Conservation (phyloP, 1,284 basidiomycete species). For the Cryptococcus floricola region DNA sequence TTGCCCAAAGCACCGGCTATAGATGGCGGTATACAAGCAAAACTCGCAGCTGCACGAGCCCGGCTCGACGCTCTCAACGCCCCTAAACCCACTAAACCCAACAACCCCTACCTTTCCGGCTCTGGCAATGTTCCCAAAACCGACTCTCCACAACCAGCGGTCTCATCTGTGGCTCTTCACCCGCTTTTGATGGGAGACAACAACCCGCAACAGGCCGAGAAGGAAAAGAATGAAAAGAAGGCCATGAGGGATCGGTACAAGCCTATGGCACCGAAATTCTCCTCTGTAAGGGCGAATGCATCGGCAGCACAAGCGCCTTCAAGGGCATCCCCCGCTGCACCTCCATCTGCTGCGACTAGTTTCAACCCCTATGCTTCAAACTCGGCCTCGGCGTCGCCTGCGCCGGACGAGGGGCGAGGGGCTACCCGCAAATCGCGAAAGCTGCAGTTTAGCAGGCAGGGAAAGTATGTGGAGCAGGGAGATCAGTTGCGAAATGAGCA, state of each 20-base stretch:
- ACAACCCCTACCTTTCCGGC: constrained; percentile 34
- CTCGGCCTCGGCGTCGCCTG: constrained; percentile 4
- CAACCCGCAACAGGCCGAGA: constrained; percentile 41
- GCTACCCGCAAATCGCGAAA: constrained; percentile 55
- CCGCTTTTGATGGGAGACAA: constrained; percentile 72
- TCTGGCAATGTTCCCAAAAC: constrained; percentile 6
- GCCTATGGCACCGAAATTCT: constrained; percentile 95
- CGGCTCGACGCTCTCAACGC: constrained; percentile 74
- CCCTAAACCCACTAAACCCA: background rate
- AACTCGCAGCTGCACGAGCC: constrained; percentile 72
- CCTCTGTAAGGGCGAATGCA: constrained; percentile 70
- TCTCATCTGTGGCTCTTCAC: constrained; percentile 65
- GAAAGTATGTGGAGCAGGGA: constrained; percentile 79
- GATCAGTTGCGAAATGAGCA: constrained; percentile 76
- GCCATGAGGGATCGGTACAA: constrained; percentile 61
- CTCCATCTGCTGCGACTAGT: constrained; percentile 23
- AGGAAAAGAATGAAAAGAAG: constrained; percentile 45
- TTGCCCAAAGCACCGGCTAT: constrained; percentile 48
- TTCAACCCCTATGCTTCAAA: constrained; percentile 70
- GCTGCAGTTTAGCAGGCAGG: constrained; percentile 83
- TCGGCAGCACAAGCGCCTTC: constrained; percentile 24
- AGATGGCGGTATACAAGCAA: constrained; percentile 62
- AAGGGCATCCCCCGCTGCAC: constrained; percentile 49
- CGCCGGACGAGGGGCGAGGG: constrained; percentile 50
- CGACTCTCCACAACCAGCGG: constrained; percentile 12